Base-by-base conservation (phyloP, 306 rosid genomes). In the Fagus crenata region DNA sequence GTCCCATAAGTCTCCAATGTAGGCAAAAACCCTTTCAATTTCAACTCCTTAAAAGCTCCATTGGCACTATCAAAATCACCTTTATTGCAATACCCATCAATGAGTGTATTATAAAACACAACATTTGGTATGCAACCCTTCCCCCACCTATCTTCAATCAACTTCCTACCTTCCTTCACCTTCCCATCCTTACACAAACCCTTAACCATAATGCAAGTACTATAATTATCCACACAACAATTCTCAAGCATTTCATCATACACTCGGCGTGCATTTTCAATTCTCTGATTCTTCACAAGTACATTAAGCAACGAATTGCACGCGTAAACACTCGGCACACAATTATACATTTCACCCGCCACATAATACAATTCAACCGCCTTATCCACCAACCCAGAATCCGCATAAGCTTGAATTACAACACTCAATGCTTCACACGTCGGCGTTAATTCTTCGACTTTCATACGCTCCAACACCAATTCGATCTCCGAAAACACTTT, bases 111-210 rank as follows among this genome's bases (percentile, higher is more conserved):
- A 60, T 89, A 91, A 76, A 89, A 93, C 71, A 91, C 90, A 65
- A 93, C 78, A 81, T 91, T 83, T 2, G 96, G 97, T 35, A 93
- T 83, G 75, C 96, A 93, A 61, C 82, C 84, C 71, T 86, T 58
- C 22, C 96, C 96, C 97, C 97, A 89, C 56, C 91, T 87, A 73
- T 85, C 82, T 51, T 49, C 83, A 77, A 93, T 88, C 82, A 93
- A 80, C 75, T 77, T 86, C 74, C 85, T 74, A 41, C 92, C 96
- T 76, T 88, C 92, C 78, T 84, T 89, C 72, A 87, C 82, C 63
- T 75, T 88, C 56, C 97, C 97, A 72, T 82, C 81, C 14, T 51
- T 80, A 81, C 98, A 93, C 64, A 93, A 65, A 17, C 92, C 93
- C 78, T 84, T 82, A 81, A 91, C 86, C 61, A 93, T 72, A 2